A percentile compares a stretch with the other conserved stretches of the same genome.
phyloP scores from a whole-genome alignment of 2,329 filamentous ascomycete species.

The Botrytis medusae region DNA sequence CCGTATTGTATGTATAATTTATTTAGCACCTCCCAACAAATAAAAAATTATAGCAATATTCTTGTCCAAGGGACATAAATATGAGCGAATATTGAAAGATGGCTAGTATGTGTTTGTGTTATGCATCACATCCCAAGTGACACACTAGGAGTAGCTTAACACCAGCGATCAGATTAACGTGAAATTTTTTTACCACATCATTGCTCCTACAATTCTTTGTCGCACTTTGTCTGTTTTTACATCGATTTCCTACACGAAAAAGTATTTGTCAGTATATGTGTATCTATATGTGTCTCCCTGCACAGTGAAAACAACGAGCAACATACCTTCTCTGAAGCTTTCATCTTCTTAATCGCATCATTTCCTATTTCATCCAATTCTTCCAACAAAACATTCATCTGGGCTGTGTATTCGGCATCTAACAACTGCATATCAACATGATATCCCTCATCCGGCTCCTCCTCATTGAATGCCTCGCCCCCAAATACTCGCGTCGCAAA shows the following conservation, averaged over 20 bases:
- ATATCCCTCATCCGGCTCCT: constrained; percentile 24
- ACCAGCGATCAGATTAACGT: no score
- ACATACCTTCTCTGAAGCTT: constrained; percentile 36
- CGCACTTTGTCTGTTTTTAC: constrained; percentile 1
- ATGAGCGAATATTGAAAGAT: constrained; percentile 1
- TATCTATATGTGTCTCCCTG: background rate
- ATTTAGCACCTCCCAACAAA: background rate
- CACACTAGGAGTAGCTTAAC: background rate
- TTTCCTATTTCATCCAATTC: constrained; percentile 30
- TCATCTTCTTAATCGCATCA: constrained; percentile 31
- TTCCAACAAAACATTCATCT: constrained; percentile 28
- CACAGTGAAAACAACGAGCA: background rate
- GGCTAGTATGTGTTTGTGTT: background rate
- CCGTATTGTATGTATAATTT: background rate
- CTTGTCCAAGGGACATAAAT: background rate
- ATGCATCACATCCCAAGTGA: background rate
- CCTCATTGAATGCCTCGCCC: constrained; percentile 25
- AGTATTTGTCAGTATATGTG: background rate
- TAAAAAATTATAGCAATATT: background rate
- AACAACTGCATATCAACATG: constrained; percentile 31
- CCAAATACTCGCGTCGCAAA: constrained; percentile 30
- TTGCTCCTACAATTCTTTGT: constrained; percentile 10
- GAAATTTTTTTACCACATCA: constrained; percentile 4
- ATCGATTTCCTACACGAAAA: constrained; percentile 25
- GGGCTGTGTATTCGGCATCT: constrained; percentile 27